Percentiles rank a stretch among this genome's conserved stretches.
Conservation (phyloP, 768 basidiomycete genomes). For the Trametes elegans region DNA sequence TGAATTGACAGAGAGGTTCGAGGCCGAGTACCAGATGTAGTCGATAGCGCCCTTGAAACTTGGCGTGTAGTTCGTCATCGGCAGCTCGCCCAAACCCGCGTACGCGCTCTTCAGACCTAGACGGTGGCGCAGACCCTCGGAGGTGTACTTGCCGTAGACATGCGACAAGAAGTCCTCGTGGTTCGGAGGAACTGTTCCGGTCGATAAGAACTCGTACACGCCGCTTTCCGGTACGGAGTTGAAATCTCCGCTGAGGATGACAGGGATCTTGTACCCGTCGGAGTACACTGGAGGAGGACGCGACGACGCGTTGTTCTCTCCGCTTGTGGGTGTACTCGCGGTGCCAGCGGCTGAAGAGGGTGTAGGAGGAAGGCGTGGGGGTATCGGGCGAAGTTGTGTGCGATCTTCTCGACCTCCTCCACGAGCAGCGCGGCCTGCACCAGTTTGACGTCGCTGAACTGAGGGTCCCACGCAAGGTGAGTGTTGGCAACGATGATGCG, state of each 20-base stretch:
- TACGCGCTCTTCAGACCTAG: slow-evolving; percentile 87
- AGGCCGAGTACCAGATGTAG: slow-evolving; percentile 88
- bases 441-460: slow-evolving; percentile 93
- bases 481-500: slow-evolving; percentile 87
- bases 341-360: slow-evolving; percentile 29
- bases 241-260: slow-evolving; percentile 92
- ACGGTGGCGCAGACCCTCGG: slow-evolving; percentile 78
- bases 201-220: slow-evolving; percentile 87
- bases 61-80: slow-evolving; percentile 89
- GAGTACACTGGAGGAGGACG: slow-evolving; percentile 67
- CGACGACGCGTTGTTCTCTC: slow-evolving; percentile 32
- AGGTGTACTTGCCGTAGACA: slow-evolving; percentile 90
- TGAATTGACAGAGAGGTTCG: slow-evolving; percentile 71
- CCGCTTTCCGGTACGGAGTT: slow-evolving; percentile 87
- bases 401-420: slow-evolving; percentile 91
- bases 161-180: slow-evolving; percentile 94
- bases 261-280: slow-evolving; percentile 87
- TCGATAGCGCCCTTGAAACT: slow-evolving; percentile 86
- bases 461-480: slow-evolving; percentile 92
- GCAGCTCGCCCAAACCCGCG: slow-evolving; percentile 53
- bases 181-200: slow-evolving; percentile 62
- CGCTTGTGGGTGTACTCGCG: slow-evolving; percentile 30
- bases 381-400: slow-evolving; percentile 77
- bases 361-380: slow-evolving; percentile 53
- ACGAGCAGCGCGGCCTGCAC: slow-evolving; percentile 91